Conservation (phyloP, 176 grass and related monocot species). For the Hordeum marinum region DNA sequence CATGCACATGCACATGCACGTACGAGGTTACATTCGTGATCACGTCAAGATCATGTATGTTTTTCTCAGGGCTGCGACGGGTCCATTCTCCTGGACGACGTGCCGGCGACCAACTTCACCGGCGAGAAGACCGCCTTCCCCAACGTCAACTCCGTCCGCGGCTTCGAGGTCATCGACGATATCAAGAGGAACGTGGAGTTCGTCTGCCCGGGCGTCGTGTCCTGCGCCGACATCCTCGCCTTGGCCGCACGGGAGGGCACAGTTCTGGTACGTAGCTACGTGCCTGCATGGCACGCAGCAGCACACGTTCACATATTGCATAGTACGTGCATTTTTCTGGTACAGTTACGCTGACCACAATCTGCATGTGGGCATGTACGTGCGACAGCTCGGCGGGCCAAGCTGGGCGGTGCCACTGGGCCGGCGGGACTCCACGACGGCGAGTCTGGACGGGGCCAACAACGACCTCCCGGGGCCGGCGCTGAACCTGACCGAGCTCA, state of each 20-base stretch:
- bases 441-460: too few relatives aligned
- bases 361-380: too few relatives aligned
- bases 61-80: conserved; percentile 58
- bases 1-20: too few relatives aligned
- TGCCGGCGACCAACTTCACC: conserved; percentile 7
- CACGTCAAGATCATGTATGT: neutral
- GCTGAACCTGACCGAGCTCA: too few relatives aligned
- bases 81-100: conserved; percentile 59
- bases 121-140: conserved; percentile 68
- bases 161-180: conserved; percentile 1
- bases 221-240: conserved; percentile 27
- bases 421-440: too few relatives aligned
- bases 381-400: too few relatives aligned
- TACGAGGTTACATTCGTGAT: neutral
- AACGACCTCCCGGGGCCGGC: too few relatives aligned
- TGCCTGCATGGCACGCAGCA: too few relatives aligned
- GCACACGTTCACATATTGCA: too few relatives aligned
- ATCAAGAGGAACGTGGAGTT: conserved; percentile 66
- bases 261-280: conserved; percentile 37
- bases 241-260: conserved; percentile 56
- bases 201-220: conserved; percentile 53
- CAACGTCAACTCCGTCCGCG: conserved; percentile 58
- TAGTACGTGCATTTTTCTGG: too few relatives aligned
- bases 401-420: too few relatives aligned
- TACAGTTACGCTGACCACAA: too few relatives aligned